Conservation (phyloP, 2,329 filamentous ascomycete genomes). For the Cladosporium sp. region DNA sequence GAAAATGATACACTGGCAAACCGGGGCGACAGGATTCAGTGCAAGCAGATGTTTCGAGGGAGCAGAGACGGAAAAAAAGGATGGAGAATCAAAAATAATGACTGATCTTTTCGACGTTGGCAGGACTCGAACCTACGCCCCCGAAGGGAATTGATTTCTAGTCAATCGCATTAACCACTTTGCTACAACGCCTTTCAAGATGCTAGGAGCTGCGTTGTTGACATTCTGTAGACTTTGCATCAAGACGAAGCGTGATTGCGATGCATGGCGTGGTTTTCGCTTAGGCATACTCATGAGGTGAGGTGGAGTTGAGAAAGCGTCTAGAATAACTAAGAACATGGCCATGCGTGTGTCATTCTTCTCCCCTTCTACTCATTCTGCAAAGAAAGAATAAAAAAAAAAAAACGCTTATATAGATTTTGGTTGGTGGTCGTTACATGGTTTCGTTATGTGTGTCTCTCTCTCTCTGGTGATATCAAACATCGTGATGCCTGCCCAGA, state of each 20-base stretch:
- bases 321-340: not conserved
- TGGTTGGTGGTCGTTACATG: not conserved
- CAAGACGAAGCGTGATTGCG: no score
- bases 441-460: not conserved
- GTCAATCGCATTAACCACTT: slow-evolving; percentile 26
- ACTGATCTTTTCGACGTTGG: slow-evolving; percentile 8
- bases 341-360: not conserved
- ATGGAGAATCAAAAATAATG: not conserved
- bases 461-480: not conserved
- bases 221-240: no score
- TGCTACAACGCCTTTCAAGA: slow-evolving; percentile 20
- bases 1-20: no score
- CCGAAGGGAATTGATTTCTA: slow-evolving; percentile 26
- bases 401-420: not conserved
- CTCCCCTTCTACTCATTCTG: not conserved
- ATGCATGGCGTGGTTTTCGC: no score
- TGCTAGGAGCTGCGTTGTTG: not conserved
- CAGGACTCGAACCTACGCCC: slow-evolving; percentile 25
- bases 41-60: no score
- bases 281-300: no score
- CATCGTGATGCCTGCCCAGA: not conserved
- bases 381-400: not conserved
- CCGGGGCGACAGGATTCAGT: no score
- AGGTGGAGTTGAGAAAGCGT: no score
- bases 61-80: no score